phyloP scores from a whole-genome alignment of 352 stramenopile genomes.

The Pythium dissimile region DNA sequence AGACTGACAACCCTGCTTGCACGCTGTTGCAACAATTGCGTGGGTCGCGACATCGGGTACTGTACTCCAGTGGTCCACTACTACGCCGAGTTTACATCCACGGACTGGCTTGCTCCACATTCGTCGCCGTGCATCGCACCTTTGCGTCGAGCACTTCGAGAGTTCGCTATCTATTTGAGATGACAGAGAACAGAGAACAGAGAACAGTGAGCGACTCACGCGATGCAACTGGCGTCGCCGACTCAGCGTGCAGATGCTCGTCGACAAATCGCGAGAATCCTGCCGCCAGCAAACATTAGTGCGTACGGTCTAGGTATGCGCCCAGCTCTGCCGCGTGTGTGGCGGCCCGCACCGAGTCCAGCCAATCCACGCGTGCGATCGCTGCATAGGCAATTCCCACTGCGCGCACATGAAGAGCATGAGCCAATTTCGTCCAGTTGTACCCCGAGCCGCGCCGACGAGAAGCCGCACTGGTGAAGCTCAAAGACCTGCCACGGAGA shows the following conservation, averaged over 20 bases:
- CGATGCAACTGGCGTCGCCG: slow-evolving; percentile 48
- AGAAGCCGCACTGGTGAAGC: slow-evolving; percentile 15
- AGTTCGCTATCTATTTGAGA: too few species aligned
- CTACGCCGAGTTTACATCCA: too few species aligned
- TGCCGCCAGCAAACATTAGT: slow-evolving; percentile 41
- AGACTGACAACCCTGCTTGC: too few species aligned
- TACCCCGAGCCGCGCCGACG: slow-evolving; percentile 24
- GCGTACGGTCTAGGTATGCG: slow-evolving; percentile 45
- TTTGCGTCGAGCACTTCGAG: too few species aligned
- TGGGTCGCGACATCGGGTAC: too few species aligned
- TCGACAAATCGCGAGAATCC: slow-evolving; percentile 33
- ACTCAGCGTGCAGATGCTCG: slow-evolving; percentile 46
- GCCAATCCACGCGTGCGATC: slow-evolving; percentile 37
- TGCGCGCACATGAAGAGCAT: slow-evolving; percentile 34
- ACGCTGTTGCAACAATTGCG: too few species aligned
- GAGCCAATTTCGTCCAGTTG: slow-evolving; percentile 19
- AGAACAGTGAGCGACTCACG: slow-evolving; percentile 21
- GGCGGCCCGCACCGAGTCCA: too few species aligned
- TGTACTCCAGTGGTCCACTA: too few species aligned
- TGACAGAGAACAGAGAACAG: too few species aligned
- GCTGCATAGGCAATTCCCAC: slow-evolving; percentile 45
- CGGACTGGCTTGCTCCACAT: too few species aligned
- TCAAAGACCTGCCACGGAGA: neutral
- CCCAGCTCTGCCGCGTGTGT: slow-evolving; percentile 49
- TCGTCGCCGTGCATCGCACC: too few species aligned